phyloP scores from a whole-genome alignment of 2,329 filamentous ascomycete species.

The Beauveria sp. region DNA sequence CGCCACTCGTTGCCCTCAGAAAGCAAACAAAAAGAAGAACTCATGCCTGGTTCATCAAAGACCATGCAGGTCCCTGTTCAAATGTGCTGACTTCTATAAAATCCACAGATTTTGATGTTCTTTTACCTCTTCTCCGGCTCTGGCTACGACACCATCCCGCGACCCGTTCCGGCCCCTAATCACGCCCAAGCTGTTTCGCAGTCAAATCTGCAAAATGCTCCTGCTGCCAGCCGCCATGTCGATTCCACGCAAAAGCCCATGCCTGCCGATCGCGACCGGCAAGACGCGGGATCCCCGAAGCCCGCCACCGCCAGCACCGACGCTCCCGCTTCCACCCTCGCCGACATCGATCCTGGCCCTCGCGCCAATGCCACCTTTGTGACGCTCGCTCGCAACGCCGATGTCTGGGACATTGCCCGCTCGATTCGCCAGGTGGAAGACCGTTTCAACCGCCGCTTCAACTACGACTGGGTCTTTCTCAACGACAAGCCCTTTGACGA shows the following conservation, averaged over 20 bases:
- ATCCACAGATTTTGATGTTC: slow-evolving; percentile 52
- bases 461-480: slow-evolving; percentile 99
- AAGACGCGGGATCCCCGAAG: slow-evolving; percentile 37
- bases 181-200: slow-evolving; percentile 12
- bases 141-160: slow-evolving; percentile 31
- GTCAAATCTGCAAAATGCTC: slow-evolving; percentile 10
- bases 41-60: not conserved
- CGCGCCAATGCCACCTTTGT: slow-evolving; percentile 98
- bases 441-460: slow-evolving; percentile 91
- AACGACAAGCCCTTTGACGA: slow-evolving; percentile 94
- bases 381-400: slow-evolving; percentile 83
- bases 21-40: not conserved
- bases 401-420: slow-evolving; percentile 93
- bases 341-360: slow-evolving; percentile 50
- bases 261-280: slow-evolving; percentile 19
- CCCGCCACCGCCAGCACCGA: slow-evolving; percentile 43
- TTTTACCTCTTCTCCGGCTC: slow-evolving; percentile 70
- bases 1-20: not conserved
- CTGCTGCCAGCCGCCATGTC: not conserved
- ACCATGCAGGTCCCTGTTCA: not conserved
- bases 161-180: slow-evolving; percentile 16
- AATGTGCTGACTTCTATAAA: slow-evolving; percentile 13
- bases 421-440: slow-evolving; percentile 97
- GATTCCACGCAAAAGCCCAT: slow-evolving; percentile 18
- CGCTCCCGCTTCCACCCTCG: slow-evolving; percentile 43